Evolutionary conservation across 768 basidiomycete species (phyloP).

Genomic region (Termitomyces sp.): DNA sequence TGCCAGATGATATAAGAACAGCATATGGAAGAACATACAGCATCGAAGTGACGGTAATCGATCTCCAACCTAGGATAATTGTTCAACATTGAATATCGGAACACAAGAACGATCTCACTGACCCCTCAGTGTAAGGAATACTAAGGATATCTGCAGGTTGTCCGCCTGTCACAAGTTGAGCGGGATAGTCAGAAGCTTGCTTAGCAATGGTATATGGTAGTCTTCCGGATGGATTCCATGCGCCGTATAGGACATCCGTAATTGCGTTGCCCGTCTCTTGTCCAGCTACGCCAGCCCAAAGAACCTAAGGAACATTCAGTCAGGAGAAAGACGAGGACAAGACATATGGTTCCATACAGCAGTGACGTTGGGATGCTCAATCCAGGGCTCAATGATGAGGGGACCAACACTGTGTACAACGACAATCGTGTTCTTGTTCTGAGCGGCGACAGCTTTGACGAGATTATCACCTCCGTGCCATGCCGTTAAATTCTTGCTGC

Average conservation of each 20-base stretch:
- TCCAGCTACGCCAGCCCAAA: conserved; percentile 70
- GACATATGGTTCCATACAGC: conserved; percentile 42
- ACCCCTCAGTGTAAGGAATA: conserved; percentile 60
- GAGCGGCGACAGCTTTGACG: conserved; percentile 61
- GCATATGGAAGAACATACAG: conserved; percentile 37
- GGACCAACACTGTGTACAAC: conserved; percentile 63
- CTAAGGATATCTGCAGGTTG: conserved; percentile 34
- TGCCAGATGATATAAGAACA: conserved; percentile 10
- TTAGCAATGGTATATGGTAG: conserved; percentile 78
- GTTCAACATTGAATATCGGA: background rate
- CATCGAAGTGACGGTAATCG: conserved; percentile 73
- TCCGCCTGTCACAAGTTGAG: conserved; percentile 40
- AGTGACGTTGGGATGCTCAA: conserved; percentile 69
- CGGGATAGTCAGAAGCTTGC: conserved; percentile 51
- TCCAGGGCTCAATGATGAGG: conserved; percentile 62
- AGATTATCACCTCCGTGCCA: conserved; percentile 75
- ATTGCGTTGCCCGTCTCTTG: conserved; percentile 69
- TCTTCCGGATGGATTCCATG: conserved; percentile 63
- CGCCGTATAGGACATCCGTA: conserved; percentile 69
- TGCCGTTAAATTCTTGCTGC: conserved; percentile 63
- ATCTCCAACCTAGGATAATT: conserved; percentile 44
- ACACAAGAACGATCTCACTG: conserved; percentile 7
- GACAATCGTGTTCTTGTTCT: conserved; percentile 72
- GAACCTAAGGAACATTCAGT: conserved; percentile 28
- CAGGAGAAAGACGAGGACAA: conserved; percentile 17